Conservation (phyloP, 345 rosid species). For the Eucalyptus leucophloia region DNA sequence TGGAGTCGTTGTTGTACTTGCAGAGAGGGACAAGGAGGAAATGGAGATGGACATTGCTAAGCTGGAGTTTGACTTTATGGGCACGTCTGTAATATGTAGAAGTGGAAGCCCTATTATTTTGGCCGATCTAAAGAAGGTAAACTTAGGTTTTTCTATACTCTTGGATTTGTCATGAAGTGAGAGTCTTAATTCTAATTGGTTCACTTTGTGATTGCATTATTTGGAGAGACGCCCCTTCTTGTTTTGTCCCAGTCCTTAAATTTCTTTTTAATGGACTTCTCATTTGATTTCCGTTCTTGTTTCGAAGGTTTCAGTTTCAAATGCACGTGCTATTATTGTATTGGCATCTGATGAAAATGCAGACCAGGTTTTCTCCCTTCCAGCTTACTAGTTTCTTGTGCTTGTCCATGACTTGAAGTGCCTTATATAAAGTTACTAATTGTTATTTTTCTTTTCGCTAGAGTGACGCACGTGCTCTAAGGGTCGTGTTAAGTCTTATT, state of each 20-base stretch:
- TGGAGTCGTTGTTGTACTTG: conserved; percentile 75
- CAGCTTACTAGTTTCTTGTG: neutral
- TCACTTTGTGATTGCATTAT: neutral
- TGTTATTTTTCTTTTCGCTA: conserved; percentile 6
- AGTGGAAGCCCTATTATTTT: conserved; percentile 88
- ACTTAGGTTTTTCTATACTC: neutral
- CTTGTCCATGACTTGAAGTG: neutral
- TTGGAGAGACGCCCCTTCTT: neutral
- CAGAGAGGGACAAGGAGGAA: conserved; percentile 93
- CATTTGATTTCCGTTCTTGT: neutral
- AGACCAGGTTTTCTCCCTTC: conserved; percentile 54
- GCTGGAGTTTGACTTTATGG: conserved; percentile 87
- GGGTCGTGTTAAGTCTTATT: conserved; percentile 82
- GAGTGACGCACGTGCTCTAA: conserved; percentile 92
- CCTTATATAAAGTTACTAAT: neutral
- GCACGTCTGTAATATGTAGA: conserved; percentile 86
- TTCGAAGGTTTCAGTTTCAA: conserved; percentile 76
- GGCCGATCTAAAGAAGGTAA: conserved; percentile 82
- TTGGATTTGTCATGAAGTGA: neutral
- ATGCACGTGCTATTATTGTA: conserved; percentile 79
- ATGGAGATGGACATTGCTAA: conserved; percentile 87
- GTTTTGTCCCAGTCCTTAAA: neutral
- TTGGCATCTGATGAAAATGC: conserved; percentile 90
- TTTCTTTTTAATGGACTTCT: neutral
- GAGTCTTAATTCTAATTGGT: neutral